A percentile compares a stretch with the other conserved stretches of the same genome.
phyloP scores from a whole-genome alignment of 257 asterid genomes.

The Striga asiatica region DNA sequence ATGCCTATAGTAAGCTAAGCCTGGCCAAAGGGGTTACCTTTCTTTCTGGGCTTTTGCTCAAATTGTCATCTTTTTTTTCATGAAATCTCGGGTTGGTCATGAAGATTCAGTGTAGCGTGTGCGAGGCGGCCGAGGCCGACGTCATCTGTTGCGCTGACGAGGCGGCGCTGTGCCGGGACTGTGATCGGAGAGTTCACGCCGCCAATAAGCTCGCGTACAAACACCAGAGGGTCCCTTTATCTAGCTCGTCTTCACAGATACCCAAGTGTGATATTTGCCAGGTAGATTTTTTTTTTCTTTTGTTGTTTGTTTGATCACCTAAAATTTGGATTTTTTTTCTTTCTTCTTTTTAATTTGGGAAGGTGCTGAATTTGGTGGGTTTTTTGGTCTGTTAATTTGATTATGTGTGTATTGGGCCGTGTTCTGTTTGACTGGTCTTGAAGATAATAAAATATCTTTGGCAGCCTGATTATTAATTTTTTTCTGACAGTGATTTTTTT shows the following conservation, averaged over 20 bases:
- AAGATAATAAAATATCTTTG: background rate
- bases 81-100: too few relatives aligned
- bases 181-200: conserved; percentile 71
- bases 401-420: too few relatives aligned
- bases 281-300: conserved; percentile 20
- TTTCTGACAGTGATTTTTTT: too few relatives aligned
- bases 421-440: too few relatives aligned
- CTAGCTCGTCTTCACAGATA: conserved; percentile 45
- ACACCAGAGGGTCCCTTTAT: conserved; percentile 64
- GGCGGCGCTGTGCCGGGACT: conserved; percentile 63
- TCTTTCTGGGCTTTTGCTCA: too few relatives aligned
- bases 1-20: too few relatives aligned
- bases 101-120: conserved; percentile 90
- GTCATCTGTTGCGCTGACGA: conserved; percentile 87
- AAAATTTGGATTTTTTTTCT: background rate
- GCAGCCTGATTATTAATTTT: too few relatives aligned
- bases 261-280: conserved; percentile 91
- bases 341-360: background rate
- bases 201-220: conserved; percentile 70
- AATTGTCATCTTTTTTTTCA: too few relatives aligned
- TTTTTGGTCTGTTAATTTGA: too few relatives aligned
- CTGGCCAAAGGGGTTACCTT: too few relatives aligned
- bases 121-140: conserved; percentile 70
- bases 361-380: too few relatives aligned
- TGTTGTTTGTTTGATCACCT: too few relatives aligned